Conservation (phyloP, 2,329 filamentous ascomycete genomes). For the Eurotiales sp. region DNA sequence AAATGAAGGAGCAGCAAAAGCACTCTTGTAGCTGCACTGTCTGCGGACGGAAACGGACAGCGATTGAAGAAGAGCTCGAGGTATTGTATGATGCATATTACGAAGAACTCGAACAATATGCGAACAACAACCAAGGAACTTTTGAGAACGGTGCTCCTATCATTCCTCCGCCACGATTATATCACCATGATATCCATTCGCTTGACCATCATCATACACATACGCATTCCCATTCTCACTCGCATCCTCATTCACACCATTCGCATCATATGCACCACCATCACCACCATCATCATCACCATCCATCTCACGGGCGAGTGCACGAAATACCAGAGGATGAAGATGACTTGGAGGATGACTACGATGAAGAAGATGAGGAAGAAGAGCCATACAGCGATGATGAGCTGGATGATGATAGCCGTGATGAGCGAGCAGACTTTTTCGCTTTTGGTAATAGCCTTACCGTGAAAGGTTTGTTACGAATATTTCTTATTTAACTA, state of each 20-base stretch:
- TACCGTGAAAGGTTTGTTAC: constrained; percentile 81
- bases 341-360: constrained; percentile 46
- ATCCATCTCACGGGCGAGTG: constrained; percentile 63
- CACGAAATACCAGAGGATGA: constrained; percentile 54
- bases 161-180: constrained; percentile 63
- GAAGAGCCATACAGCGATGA: constrained; percentile 65
- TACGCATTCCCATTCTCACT: constrained; percentile 41
- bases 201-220: constrained; percentile 53
- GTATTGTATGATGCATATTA: constrained; percentile 98
- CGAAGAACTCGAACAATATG: constrained; percentile 95
- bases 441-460: constrained; percentile 97
- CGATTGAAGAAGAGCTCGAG: constrained; percentile 96
- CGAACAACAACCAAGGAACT: constrained; percentile 69
- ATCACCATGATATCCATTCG: constrained; percentile 54
- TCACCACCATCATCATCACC: constrained; percentile 51
- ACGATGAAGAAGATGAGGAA: constrained; percentile 60
- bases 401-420: constrained; percentile 62
- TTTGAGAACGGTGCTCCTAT: constrained; percentile 63
- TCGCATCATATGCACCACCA: constrained; percentile 43
- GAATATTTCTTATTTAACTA: no score
- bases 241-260: constrained; percentile 1
- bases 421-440: constrained; percentile 70
- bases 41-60: constrained; percentile 90
- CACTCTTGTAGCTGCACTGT: constrained; percentile 98
- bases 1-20: constrained; percentile 99